These are phyloP conservation scores for Kazachstania taianensis DNA, from an alignment of 805 yeast genomes.

Conservation along the genomic window DNA sequence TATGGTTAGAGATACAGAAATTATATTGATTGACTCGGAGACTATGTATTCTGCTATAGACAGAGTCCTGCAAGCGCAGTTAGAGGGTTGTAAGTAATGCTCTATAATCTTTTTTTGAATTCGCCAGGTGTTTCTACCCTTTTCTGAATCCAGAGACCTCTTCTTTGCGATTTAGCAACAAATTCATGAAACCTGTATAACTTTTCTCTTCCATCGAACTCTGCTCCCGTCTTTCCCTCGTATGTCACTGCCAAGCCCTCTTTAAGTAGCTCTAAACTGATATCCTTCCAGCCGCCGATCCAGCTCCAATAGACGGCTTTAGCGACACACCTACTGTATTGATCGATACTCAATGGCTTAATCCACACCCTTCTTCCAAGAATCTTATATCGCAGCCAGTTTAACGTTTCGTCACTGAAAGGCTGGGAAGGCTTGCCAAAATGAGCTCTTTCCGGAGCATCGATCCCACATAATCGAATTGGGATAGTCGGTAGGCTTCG, in stretches of 20 bases:
- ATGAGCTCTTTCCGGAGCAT: slow-evolving; percentile 94
- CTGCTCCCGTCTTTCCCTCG: slow-evolving; percentile 72
- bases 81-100: no score
- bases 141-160: slow-evolving; percentile 62
- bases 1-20: no score
- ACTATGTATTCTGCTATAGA: no score
- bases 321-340: slow-evolving; percentile 81
- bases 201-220: slow-evolving; percentile 70
- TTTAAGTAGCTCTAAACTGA: slow-evolving; percentile 78
- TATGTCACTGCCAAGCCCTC: slow-evolving; percentile 81
- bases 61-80: no score
- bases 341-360: slow-evolving; percentile 75
- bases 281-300: slow-evolving; percentile 64
- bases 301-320: slow-evolving; percentile 47
- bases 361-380: slow-evolving; percentile 61
- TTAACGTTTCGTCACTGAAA: slow-evolving; percentile 69
- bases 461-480: slow-evolving; percentile 82
- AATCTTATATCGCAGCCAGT: slow-evolving; percentile 61
- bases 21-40: no score
- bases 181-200: slow-evolving; percentile 51
- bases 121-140: slow-evolving; percentile 66
- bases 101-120: slow-evolving; percentile 47
- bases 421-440: slow-evolving; percentile 93
- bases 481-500: slow-evolving; percentile 47
- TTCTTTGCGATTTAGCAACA: slow-evolving; percentile 42